A percentile compares a stretch with the other conserved stretches of the same genome.
Evolutionary conservation across 1,284 basidiomycete species (phyloP).

Genomic region (Ustilago sp.): DNA sequence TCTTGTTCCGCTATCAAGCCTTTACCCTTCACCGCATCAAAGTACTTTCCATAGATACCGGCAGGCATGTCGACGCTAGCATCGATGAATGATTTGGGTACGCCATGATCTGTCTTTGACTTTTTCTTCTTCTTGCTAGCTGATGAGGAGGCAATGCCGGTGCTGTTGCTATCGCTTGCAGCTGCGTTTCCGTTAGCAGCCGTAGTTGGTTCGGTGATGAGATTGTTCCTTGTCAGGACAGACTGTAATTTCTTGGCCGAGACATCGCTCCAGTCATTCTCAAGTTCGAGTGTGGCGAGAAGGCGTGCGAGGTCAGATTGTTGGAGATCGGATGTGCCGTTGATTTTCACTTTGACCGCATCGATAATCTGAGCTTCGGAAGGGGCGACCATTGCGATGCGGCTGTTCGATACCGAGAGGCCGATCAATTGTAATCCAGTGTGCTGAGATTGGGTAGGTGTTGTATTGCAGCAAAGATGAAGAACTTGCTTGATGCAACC

Average conservation of each 20-base stretch:
- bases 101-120: conserved; percentile 6
- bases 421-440: too few species aligned
- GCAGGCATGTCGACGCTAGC: conserved; percentile 36
- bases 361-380: conserved; percentile 37
- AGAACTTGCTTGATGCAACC: not conserved
- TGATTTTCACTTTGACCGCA: conserved; percentile 25
- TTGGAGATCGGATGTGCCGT: not conserved
- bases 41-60: conserved; percentile 76
- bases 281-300: conserved; percentile 41
- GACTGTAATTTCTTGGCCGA: conserved; percentile 45
- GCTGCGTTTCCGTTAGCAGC: not conserved
- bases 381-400: conserved; percentile 26
- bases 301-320: conserved; percentile 38
- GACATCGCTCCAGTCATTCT: conserved; percentile 52
- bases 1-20: conserved; percentile 80
- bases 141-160: not conserved
- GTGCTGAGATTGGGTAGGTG: not conserved
- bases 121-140: conserved; percentile 49
- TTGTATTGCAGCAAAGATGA: too few species aligned
- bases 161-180: not conserved
- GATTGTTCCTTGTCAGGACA: conserved; percentile 27
- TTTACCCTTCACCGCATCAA: conserved; percentile 81
- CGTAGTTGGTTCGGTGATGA: conserved; percentile 12
- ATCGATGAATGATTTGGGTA: conserved; percentile 60
- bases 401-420: too few species aligned